Percentiles rank a stretch among this genome's conserved stretches.
Evolutionary conservation across 1,139 yeast genomes (phyloP).

Genomic region (Candida sojae): DNA sequence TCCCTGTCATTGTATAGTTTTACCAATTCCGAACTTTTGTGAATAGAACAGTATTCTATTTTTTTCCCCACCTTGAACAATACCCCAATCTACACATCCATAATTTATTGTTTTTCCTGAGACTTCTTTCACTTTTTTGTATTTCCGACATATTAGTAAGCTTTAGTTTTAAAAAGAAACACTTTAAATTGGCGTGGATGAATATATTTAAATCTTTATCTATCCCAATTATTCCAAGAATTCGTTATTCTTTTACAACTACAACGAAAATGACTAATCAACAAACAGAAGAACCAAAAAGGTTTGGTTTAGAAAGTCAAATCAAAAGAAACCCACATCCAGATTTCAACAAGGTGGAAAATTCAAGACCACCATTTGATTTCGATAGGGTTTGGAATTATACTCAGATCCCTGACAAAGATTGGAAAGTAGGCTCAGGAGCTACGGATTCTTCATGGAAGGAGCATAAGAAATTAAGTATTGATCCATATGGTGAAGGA

Average conservation of each 20-base stretch:
- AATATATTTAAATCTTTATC: constrained; percentile 1
- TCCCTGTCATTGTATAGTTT: neutral
- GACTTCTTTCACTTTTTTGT: neutral
- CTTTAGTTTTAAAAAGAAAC: neutral
- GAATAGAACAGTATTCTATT: no score
- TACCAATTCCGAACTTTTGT: neutral
- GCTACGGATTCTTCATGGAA: constrained; percentile 48
- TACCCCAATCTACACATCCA: neutral
- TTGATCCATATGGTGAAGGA: constrained; percentile 52
- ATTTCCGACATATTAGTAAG: constrained; percentile 1
- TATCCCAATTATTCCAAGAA: neutral
- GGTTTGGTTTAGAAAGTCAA: constrained; percentile 18
- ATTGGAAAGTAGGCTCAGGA: constrained; percentile 54
- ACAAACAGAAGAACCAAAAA: constrained; percentile 10
- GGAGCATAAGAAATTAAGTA: constrained; percentile 40
- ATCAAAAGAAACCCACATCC: constrained; percentile 23
- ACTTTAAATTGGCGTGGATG: neutral
- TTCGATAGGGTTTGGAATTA: constrained; percentile 17
- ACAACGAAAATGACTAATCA: constrained; percentile 5
- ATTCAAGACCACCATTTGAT: constrained; percentile 25
- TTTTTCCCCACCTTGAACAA: constrained; percentile 1
- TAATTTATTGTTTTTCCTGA: neutral
- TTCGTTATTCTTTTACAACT: neutral
- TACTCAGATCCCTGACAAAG: constrained; percentile 25
- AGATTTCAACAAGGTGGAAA: constrained; percentile 28